Evolutionary conservation across 768 basidiomycete species (phyloP), one percentile per base, ranked within the genome.

Genomic region (Lanmaoa rubissima): DNA sequence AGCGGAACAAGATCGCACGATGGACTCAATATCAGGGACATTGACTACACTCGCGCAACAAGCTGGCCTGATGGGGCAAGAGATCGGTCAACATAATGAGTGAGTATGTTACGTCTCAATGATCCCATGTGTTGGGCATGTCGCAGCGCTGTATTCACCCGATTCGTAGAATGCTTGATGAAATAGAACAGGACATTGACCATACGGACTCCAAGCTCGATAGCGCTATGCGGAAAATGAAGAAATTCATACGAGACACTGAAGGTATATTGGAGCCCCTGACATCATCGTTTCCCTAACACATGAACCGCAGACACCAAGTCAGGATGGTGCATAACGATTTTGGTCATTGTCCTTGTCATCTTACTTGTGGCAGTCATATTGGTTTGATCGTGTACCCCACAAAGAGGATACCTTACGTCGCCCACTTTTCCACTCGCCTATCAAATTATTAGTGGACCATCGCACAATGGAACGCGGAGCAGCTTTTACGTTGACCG

Each of bases 71-170:
- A 99, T 99, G 85, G 96, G 96, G 0, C 85, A 84, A 55, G 97
- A 99, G 69, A 91, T 98, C 48, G 77, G 70, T 10, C 93, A 95
- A 68, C 97, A 99, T 65, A 91, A 88, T 62, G 92, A 92, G 96
- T 96, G 59, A 60, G 84, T 64, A n/a, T 35, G 26, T 32, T 39
- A 34, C 45, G 70, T 58, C 19, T 45, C 72, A 31, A 5, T 31
- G 24, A 19, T 46, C 44, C 50, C 21, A n/a, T 39, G 41, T 8
- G 24, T 40, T 44, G 28, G 35, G 12, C 10, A 47, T 41, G 19
- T 49, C 26, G 35, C 26, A 13, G 13, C 21, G 16, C 14, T 35
- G 14, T 54, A 31, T 49, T 53, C 53, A 54, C 42, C 12, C 12
- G 13, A 10, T 49, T 49, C 24, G 28, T 61, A 97, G 95, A 65